These are phyloP conservation scores for Talaromyces islandicus DNA, from an alignment of 2,329 filamentous ascomycete species.

Conservation along the genomic window DNA sequence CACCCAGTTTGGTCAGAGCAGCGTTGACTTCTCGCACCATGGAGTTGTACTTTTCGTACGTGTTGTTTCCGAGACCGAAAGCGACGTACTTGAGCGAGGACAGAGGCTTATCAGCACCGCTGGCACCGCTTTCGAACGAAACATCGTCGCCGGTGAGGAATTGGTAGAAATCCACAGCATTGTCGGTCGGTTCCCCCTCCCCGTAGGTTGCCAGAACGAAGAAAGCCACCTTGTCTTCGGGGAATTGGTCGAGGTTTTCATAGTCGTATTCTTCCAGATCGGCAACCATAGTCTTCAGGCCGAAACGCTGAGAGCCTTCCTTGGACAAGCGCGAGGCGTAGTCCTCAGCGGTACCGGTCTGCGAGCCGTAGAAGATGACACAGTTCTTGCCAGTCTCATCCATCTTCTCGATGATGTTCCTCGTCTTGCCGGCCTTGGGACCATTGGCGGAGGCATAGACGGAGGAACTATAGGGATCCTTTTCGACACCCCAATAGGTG, in stretches of 20 bases:
- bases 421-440: constrained; percentile 74
- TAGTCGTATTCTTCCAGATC: constrained; percentile 98
- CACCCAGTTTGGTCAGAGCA: constrained; percentile 74
- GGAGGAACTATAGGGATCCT: constrained; percentile 81
- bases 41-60: constrained; percentile 98
- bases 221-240: constrained; percentile 84
- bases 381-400: constrained; percentile 95
- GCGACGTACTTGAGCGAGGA: constrained; percentile 84
- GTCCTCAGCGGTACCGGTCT: constrained; percentile 97
- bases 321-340: constrained; percentile 95
- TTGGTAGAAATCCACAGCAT: constrained; percentile 98
- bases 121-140: constrained; percentile 66
- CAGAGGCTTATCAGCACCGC: constrained; percentile 63
- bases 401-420: constrained; percentile 93
- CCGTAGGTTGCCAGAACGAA: constrained; percentile 97
- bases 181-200: constrained; percentile 97
- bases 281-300: constrained; percentile 95
- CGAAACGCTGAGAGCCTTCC: constrained; percentile 93
- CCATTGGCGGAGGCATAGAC: constrained; percentile 58
- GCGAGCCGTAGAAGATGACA: constrained; percentile 96
- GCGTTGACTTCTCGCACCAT: constrained; percentile 93
- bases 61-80: constrained; percentile 97
- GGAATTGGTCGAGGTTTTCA: constrained; percentile 83
- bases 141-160: constrained; percentile 80
- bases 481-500: constrained; percentile 80